A percentile compares a stretch with the other conserved stretches of the same genome.
Evolutionary conservation across 2,329 filamentous ascomycete genomes (phyloP).

Genomic region (Blumeria graminis): DNA sequence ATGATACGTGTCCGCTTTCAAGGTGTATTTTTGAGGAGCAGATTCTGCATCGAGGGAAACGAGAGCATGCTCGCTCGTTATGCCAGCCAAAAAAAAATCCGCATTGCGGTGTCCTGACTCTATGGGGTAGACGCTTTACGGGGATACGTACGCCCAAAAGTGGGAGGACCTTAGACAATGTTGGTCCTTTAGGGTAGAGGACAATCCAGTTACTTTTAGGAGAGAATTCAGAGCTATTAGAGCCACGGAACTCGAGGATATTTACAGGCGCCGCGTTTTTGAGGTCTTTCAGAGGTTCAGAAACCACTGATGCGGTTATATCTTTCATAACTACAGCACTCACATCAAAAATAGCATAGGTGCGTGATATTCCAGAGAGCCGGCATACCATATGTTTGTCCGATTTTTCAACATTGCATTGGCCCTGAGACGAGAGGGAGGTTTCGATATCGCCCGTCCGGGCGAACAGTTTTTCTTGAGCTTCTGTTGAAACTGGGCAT

Average conservation of each 20-base stretch:
- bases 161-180: background rate
- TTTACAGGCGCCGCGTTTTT: background rate
- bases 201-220: background rate
- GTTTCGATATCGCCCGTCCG: background rate
- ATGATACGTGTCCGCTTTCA: background rate
- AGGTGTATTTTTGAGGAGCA: background rate
- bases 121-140: background rate
- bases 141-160: background rate
- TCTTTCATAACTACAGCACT: background rate
- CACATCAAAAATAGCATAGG: background rate
- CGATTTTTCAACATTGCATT: background rate
- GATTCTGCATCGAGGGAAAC: conserved; percentile 1
- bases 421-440: background rate
- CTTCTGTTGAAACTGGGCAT: background rate
- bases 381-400: background rate
- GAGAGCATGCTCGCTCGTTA: background rate
- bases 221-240: background rate
- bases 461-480: background rate
- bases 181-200: background rate
- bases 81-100: background rate
- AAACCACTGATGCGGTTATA: background rate
- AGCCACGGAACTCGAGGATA: background rate
- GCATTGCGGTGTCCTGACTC: background rate
- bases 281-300: background rate
- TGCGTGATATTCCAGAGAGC: background rate